phyloP scores from a whole-genome alignment of 1,139 yeast species.

The Nakaseomyces bracarensis region DNA sequence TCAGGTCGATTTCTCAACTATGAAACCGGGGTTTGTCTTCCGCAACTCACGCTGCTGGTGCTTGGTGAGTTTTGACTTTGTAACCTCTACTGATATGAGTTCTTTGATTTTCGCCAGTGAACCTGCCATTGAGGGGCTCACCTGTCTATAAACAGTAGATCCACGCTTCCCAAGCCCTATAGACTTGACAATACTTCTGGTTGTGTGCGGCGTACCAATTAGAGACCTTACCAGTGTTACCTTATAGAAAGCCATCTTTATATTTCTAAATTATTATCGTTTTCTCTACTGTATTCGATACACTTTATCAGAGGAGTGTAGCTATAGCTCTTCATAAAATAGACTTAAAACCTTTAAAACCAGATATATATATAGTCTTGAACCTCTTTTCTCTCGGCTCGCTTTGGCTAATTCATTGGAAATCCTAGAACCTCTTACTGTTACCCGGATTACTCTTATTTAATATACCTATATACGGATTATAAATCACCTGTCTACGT shows the following conservation, averaged over 20 bases:
- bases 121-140: constrained; percentile 77
- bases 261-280: neutral
- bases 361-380: no score
- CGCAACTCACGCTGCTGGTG: constrained; percentile 49
- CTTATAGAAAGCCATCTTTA: constrained; percentile 45
- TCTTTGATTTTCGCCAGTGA: constrained; percentile 79
- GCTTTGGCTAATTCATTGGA: no score
- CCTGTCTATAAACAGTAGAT: constrained; percentile 62
- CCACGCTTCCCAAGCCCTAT: constrained; percentile 74
- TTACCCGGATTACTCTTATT: no score
- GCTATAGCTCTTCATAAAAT: no score
- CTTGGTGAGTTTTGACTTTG: constrained; percentile 43
- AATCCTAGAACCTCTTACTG: no score
- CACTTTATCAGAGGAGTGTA: neutral
- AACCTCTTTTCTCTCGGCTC: no score
- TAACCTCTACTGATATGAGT: constrained; percentile 75
- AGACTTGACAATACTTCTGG: constrained; percentile 56
- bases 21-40: constrained; percentile 55
- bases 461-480: no score
- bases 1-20: constrained; percentile 34
- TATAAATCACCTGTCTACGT: no score
- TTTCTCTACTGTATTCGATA: no score
- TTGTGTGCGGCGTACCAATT: constrained; percentile 71
- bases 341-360: no score
- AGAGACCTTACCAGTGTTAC: constrained; percentile 74